Evolutionary conservation across 306 rosid species (phyloP), one percentile per base, ranked within the genome.

Genomic region (Ammopiptanthus mongolicus): DNA sequence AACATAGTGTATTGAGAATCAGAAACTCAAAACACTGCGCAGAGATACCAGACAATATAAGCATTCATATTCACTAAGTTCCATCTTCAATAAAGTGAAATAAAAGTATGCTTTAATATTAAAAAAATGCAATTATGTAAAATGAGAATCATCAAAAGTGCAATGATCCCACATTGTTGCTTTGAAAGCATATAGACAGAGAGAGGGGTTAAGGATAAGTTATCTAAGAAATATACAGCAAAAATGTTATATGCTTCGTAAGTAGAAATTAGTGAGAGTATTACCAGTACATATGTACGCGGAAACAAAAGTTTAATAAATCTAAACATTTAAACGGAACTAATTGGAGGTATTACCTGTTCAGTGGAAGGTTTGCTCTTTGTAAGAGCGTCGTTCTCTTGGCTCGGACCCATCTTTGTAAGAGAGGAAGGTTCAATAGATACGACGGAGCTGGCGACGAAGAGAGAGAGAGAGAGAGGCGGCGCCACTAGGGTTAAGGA

Each of bases 291-390:
- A 22, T 8, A 18, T 0, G 11, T 19, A 36, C 4, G 3, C 5
- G 13, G 5, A 13, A 10, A 19, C 3, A 21, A n/a, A 5, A 51
- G 2, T 36, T 15, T 14, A 50, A 51, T 11, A 15, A 8, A 48
- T 15, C 39, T 51, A 3, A 17, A 42, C 14, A 42, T 15, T 15
- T 9, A 17, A 15, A 5, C 0, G 8, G 37, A 63, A 52, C 1
- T 12, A 6, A 2, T 70, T 47, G 15, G 51, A 28, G 34, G 3
- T 23, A 10, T 0, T 62, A 84, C 85, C 78, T 78, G 68, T 29
- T 77, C 73, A 21, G 44, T 69, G 50, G 81, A 28, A 69, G 83
- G 73, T 7, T 73, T 77, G 31, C 8, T 50, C 19, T 55, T 55
- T 1, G 52, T 62, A 68, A 73, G 62, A 78, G 76, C 23, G 3